These are phyloP conservation scores for Berberis thunbergii DNA, from an alignment of 164 flowering plant genomes.

Conservation along the genomic window DNA sequence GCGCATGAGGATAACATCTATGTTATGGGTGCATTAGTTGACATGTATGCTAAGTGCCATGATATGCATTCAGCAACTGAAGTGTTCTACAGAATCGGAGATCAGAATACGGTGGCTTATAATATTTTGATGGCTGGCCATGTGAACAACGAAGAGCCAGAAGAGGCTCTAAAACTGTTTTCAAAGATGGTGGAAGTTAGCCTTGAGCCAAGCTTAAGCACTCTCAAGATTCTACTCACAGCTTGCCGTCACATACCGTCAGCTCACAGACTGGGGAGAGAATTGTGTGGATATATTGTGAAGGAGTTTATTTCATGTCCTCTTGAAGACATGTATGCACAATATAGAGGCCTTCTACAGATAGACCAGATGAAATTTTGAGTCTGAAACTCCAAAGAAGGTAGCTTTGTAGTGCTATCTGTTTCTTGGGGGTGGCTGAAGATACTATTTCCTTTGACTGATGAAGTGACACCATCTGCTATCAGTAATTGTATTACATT, in stretches of 20 bases:
- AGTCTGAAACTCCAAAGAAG: constrained; percentile 19
- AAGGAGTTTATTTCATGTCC: constrained; percentile 33
- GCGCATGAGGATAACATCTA: constrained; percentile 21
- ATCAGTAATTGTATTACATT: no score
- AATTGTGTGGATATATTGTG: constrained; percentile 24
- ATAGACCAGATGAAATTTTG: constrained; percentile 29
- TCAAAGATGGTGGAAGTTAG: constrained; percentile 27
- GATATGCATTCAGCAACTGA: constrained; percentile 29
- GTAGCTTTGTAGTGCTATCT: constrained; percentile 27
- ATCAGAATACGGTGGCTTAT: constrained; percentile 34
- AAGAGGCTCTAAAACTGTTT: constrained; percentile 20
- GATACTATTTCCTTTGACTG: constrained; percentile 12
- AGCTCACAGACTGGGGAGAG: constrained; percentile 26
- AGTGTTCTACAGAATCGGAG: constrained; percentile 24
- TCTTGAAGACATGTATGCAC: constrained; percentile 76
- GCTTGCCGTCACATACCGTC: constrained; percentile 23
- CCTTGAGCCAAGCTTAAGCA: constrained; percentile 24
- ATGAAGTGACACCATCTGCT: no score
- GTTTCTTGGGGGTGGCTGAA: constrained; percentile 23
- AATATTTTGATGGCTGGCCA: constrained; percentile 36
- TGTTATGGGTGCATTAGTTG: constrained; percentile 32
- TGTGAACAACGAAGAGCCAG: constrained; percentile 22
- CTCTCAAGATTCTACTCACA: constrained; percentile 31
- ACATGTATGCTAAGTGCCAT: constrained; percentile 38
- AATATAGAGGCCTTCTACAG: constrained; percentile 55